Evolutionary conservation across 2,329 filamentous ascomycete genomes (phyloP).

Genomic region (Neonectria faginata): DNA sequence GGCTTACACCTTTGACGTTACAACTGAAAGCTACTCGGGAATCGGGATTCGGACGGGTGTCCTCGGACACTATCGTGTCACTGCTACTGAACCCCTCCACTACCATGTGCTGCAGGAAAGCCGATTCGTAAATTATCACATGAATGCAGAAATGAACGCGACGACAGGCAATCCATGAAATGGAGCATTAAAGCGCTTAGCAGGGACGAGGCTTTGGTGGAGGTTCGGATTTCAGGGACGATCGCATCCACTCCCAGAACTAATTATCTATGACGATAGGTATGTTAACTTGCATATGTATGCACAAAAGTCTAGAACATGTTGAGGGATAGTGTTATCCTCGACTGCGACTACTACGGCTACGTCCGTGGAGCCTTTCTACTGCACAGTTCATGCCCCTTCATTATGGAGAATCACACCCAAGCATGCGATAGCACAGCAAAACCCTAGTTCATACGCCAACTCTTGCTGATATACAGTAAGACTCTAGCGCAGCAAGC

Average conservation of each 20-base stretch:
- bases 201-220: not conserved
- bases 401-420: too few species aligned
- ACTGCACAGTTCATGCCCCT: too few species aligned
- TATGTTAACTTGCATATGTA: too few species aligned
- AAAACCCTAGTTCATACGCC: not conserved
- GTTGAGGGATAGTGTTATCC: too few species aligned
- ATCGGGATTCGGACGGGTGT: slow-evolving; percentile 9
- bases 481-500: too few species aligned
- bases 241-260: not conserved
- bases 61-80: slow-evolving; percentile 3
- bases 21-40: not conserved
- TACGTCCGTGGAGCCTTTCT: not conserved
- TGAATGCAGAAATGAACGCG: not conserved
- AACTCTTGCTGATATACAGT: not conserved
- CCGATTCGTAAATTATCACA: not conserved
- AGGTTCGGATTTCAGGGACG: not conserved
- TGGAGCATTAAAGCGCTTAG: slow-evolving; percentile 2
- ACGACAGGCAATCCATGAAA: slow-evolving; percentile 3
- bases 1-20: not conserved
- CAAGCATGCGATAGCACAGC: not conserved
- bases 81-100: not conserved
- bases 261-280: not conserved
- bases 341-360: not conserved
- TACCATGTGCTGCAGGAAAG: slow-evolving; percentile 7
- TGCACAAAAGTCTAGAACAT: too few species aligned